phyloP scores from a whole-genome alignment of 2,329 filamentous ascomycete genomes.

The Ceratocystis eucalypticola region DNA sequence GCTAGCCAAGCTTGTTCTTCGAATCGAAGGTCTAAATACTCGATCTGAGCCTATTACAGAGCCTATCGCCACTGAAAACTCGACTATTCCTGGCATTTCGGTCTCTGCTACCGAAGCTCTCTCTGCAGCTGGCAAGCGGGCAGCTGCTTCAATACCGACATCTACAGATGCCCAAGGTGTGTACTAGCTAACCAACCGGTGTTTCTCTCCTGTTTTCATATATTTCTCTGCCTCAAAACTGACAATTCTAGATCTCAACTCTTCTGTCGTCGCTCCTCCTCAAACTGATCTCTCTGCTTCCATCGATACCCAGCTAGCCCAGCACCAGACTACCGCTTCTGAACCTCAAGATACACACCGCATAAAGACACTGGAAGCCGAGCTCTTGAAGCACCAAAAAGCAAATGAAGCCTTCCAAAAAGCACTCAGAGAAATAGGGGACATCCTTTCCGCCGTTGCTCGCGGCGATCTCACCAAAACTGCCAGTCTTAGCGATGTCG shows the following conservation, averaged over 20 bases:
- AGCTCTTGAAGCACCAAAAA: slow-evolving; percentile 93
- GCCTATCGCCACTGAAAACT: not conserved
- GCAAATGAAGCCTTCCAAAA: slow-evolving; percentile 98
- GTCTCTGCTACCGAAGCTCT: slow-evolving; percentile 58
- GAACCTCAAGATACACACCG: slow-evolving; percentile 81
- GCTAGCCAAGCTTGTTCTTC: slow-evolving; percentile 60
- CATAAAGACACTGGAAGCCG: slow-evolving; percentile 72
- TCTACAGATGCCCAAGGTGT: slow-evolving; percentile 30
- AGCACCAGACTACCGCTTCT: slow-evolving; percentile 57
- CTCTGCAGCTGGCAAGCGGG: slow-evolving; percentile 39
- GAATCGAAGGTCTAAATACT: slow-evolving; percentile 72
- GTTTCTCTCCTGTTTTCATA: slow-evolving; percentile 24
- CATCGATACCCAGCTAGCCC: slow-evolving; percentile 71
- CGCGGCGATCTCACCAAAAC: slow-evolving; percentile 94
- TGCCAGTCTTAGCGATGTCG: slow-evolving; percentile 84
- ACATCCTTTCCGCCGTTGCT: slow-evolving; percentile 91
- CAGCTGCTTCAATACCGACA: slow-evolving; percentile 30
- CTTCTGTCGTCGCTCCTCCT: slow-evolving; percentile 73
- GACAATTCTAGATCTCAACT: slow-evolving; percentile 69
- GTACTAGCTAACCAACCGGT: slow-evolving; percentile 22
- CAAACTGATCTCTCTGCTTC: slow-evolving; percentile 76
- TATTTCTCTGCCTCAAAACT: slow-evolving; percentile 55
- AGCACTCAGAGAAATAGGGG: slow-evolving; percentile 87
- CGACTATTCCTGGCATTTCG: slow-evolving; percentile 63
- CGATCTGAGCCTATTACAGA: slow-evolving; percentile 46